Conservation (phyloP, 345 rosid genomes). For the Linum lewisii region DNA sequence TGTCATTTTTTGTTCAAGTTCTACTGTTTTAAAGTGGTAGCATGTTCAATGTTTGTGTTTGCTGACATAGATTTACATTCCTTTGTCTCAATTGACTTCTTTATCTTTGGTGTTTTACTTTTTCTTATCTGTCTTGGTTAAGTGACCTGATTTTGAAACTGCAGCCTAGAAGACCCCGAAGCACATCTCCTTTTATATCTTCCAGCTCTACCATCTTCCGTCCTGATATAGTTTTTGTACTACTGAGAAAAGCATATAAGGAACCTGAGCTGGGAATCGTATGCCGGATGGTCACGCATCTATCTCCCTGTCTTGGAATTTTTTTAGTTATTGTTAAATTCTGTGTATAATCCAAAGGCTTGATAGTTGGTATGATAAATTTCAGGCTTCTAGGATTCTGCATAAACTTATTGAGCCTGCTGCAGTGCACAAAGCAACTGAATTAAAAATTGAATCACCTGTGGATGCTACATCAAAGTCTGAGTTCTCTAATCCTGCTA, state of each 20-base stretch:
- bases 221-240: conserved; percentile 49
- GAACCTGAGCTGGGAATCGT: conserved; percentile 50
- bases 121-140: neutral
- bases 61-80: neutral
- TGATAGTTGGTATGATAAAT: conserved; percentile 10
- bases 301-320: conserved; percentile 9
- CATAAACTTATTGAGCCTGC: conserved; percentile 47
- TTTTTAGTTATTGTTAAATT: conserved; percentile 10
- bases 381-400: conserved; percentile 57
- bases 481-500: conserved; percentile 28
- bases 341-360: conserved; percentile 7
- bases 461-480: conserved; percentile 35
- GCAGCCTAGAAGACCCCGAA: conserved; percentile 65
- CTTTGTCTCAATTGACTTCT: neutral
- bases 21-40: neutral
- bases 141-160: conserved; percentile 13
- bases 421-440: conserved; percentile 29
- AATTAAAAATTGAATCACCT: conserved; percentile 19
- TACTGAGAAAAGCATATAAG: conserved; percentile 57
- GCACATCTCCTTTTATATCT: conserved; percentile 29
- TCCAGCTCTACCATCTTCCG: conserved; percentile 50
- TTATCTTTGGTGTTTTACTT: neutral
- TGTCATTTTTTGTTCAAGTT: neutral
- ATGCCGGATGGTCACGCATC: conserved; percentile 50
- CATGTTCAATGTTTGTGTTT: too few relatives aligned